Conservation (phyloP, 2,329 filamentous ascomycete species). For the Paecilomyces formosus region DNA sequence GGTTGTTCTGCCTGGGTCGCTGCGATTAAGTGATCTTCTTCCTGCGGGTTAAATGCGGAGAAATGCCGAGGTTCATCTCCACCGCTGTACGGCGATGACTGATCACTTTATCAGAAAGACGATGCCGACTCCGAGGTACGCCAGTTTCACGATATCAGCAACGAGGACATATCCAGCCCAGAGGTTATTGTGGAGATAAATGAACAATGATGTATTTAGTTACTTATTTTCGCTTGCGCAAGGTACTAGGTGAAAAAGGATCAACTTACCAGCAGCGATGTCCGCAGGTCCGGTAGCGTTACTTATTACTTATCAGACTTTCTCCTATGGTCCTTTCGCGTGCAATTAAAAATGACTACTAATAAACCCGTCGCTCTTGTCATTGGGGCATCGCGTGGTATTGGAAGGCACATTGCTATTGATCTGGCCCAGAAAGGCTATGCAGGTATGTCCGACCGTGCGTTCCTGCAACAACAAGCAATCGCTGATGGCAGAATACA, state of each 20-base stretch:
- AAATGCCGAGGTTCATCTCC: background rate
- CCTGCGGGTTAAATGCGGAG: background rate
- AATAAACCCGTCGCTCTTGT: slow-evolving; percentile 54
- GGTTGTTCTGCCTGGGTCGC: too few species aligned
- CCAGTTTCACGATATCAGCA: background rate
- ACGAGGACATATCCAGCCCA: background rate
- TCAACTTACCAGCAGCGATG: background rate
- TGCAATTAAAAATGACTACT: slow-evolving; percentile 8
- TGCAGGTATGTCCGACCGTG: slow-evolving; percentile 45
- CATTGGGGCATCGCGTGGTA: slow-evolving; percentile 70
- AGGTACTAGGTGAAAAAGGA: background rate
- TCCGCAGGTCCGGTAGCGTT: background rate
- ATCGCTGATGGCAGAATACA: background rate
- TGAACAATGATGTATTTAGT: background rate
- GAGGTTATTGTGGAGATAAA: background rate
- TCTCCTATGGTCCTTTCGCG: background rate
- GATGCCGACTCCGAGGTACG: background rate
- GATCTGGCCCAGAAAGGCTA: slow-evolving; percentile 67
- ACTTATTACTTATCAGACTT: background rate
- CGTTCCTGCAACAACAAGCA: background rate
- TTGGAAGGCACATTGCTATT: slow-evolving; percentile 72
- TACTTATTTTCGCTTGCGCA: background rate
- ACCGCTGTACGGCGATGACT: background rate
- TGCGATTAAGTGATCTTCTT: background rate
- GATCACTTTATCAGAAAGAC: background rate